Evolutionary conservation across 2,329 filamentous ascomycete species (phyloP).

Genomic region (Aspergillus brunneoviolaceus): DNA sequence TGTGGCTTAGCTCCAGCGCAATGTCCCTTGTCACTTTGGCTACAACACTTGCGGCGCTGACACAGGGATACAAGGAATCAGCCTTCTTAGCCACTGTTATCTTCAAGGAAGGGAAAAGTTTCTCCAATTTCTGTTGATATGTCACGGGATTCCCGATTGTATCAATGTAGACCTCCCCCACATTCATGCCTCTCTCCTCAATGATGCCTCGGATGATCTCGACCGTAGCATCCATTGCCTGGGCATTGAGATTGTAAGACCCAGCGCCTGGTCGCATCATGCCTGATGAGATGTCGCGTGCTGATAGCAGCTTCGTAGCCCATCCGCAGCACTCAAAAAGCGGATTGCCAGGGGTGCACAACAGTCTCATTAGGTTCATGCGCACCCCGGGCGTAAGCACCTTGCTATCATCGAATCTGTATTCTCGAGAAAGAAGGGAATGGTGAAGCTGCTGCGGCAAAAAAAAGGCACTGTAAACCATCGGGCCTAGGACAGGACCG

Average conservation of each 20-base stretch:
- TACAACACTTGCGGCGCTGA: constrained; percentile 89
- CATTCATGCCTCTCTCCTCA: constrained; percentile 69
- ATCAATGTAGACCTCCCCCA: constrained; percentile 90
- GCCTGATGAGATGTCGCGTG: constrained; percentile 74
- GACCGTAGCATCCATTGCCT: constrained; percentile 90
- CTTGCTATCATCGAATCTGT: constrained; percentile 95
- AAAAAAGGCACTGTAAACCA: constrained; percentile 72
- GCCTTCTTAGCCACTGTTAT: constrained; percentile 87
- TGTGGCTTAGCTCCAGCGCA: constrained; percentile 77
- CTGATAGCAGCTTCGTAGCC: constrained; percentile 78
- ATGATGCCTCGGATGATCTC: constrained; percentile 76
- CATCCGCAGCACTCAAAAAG: constrained; percentile 71
- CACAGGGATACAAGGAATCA: constrained; percentile 86
- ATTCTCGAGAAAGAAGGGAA: constrained; percentile 71
- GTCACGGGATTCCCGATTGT: constrained; percentile 80
- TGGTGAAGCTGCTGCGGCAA: constrained; percentile 63
- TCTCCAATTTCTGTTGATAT: constrained; percentile 82
- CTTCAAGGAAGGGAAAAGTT: constrained; percentile 73
- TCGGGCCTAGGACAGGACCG: constrained; percentile 82
- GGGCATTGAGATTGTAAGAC: constrained; percentile 88
- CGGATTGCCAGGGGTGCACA: constrained; percentile 65
- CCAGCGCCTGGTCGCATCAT: constrained; percentile 63
- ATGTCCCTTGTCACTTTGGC: constrained; percentile 95
- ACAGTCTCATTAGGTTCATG: constrained; percentile 65
- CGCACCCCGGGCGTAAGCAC: constrained; percentile 80